phyloP scores from a whole-genome alignment of 1,139 yeast species.

The Taphrina flavorubra region DNA sequence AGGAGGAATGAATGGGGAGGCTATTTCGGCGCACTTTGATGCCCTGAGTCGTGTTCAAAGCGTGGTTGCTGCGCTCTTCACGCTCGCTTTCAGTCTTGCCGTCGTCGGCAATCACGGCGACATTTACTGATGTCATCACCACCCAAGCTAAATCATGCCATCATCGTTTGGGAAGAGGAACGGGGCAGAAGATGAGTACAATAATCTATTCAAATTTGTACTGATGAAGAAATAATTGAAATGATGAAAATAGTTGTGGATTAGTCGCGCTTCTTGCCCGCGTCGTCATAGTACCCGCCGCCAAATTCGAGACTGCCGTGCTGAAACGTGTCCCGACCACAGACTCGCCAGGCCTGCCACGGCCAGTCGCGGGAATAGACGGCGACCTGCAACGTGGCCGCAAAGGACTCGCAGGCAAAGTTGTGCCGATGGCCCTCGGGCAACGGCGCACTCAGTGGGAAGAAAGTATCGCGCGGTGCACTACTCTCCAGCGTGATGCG shows the following conservation, averaged over 20 bases:
- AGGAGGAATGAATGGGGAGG: slow-evolving; percentile 30
- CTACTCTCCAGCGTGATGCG: slow-evolving; percentile 14
- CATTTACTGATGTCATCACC: slow-evolving; percentile 1
- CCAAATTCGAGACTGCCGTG: slow-evolving; percentile 36
- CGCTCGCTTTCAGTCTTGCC: slow-evolving; percentile 16
- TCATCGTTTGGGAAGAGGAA: not conserved
- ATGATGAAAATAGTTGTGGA: not conserved
- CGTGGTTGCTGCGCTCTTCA: slow-evolving; percentile 3
- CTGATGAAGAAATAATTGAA: not conserved
- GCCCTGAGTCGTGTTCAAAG: slow-evolving; percentile 2
- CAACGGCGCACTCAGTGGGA: slow-evolving; percentile 26
- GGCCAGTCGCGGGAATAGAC: slow-evolving; percentile 27
- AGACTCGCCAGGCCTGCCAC: slow-evolving; percentile 30
- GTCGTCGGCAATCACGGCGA: slow-evolving; percentile 37
- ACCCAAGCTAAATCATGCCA: not conserved
- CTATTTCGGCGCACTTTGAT: slow-evolving; percentile 6
- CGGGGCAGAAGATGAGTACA: not conserved
- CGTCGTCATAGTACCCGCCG: slow-evolving; percentile 33
- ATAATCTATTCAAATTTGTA: too few relatives aligned
- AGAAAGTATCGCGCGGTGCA: slow-evolving; percentile 27
- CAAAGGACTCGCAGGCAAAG: slow-evolving; percentile 34
- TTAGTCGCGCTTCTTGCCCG: slow-evolving; percentile 16
- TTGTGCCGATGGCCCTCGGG: slow-evolving; percentile 35
- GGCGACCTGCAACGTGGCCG: slow-evolving; percentile 22
- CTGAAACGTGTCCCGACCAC: not conserved